phyloP scores from a whole-genome alignment of 2,329 filamentous ascomycete species.

The Trichoderma sp. region DNA sequence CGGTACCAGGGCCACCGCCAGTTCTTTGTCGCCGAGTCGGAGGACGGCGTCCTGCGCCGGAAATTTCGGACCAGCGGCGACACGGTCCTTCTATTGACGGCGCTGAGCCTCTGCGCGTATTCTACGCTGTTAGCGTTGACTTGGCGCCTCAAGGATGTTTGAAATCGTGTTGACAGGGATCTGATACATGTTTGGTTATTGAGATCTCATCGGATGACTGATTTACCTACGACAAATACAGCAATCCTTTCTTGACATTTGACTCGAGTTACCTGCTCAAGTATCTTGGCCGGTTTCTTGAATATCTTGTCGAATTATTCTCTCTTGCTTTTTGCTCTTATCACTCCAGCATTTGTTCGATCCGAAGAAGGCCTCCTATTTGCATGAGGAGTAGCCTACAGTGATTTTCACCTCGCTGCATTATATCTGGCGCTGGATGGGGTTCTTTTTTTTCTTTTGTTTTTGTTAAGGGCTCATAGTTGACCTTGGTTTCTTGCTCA shows the following conservation, averaged over 20 bases:
- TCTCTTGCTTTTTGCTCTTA: neutral
- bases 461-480: neutral
- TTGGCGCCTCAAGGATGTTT: conserved; percentile 40
- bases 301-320: too few species aligned
- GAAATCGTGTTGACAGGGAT: neutral
- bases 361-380: neutral
- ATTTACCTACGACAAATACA: neutral
- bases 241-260: neutral
- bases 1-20: conserved; percentile 90
- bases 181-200: neutral
- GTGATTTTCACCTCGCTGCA: neutral
- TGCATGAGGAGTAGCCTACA: neutral
- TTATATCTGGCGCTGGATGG: neutral
- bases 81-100: conserved; percentile 56
- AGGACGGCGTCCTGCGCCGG: conserved; percentile 38
- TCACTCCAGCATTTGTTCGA: neutral
- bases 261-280: neutral
- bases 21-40: conserved; percentile 65
- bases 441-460: neutral
- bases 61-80: conserved; percentile 64
- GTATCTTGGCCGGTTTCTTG: neutral
- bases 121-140: conserved; percentile 55
- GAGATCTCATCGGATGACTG: neutral
- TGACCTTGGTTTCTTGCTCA: neutral
- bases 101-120: conserved; percentile 57